Conservation (phyloP, 495 filamentous ascomycete genomes). For the Daldinia loculata region DNA sequence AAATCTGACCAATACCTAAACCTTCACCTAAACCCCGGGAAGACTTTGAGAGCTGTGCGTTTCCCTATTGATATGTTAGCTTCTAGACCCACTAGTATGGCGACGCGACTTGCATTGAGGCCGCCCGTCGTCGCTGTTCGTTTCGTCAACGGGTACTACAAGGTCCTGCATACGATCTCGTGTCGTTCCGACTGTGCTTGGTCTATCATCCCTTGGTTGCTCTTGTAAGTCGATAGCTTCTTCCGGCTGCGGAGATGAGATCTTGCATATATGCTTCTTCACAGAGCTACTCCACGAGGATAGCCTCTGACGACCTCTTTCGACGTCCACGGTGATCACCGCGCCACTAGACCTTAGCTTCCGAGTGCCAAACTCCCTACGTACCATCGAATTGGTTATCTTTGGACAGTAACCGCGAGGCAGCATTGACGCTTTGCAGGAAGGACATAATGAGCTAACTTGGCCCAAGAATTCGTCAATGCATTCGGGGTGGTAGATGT, state of each 20-base stretch:
- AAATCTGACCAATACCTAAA: not conserved
- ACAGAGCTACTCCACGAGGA: conserved; percentile 39
- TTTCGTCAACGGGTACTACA: conserved; percentile 44
- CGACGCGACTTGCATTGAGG: conserved; percentile 39
- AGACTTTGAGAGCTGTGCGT: conserved; percentile 37
- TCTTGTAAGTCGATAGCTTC: conserved; percentile 39
- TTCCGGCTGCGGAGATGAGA: conserved; percentile 29
- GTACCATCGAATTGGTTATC: conserved; percentile 86
- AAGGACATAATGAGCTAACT: conserved; percentile 81
- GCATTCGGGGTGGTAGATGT: conserved; percentile 91
- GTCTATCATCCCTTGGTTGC: conserved; percentile 21
- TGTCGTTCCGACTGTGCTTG: conserved; percentile 21
- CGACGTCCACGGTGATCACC: conserved; percentile 32
- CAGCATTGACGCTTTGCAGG: conserved; percentile 83
- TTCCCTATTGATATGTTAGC: conserved; percentile 37
- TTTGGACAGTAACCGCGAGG: conserved; percentile 70
- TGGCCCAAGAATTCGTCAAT: conserved; percentile 79
- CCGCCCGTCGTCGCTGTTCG: conserved; percentile 46
- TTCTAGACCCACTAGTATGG: not conserved
- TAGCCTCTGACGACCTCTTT: conserved; percentile 33
- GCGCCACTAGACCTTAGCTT: conserved; percentile 49
- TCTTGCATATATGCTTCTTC: conserved; percentile 36
- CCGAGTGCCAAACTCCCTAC: conserved; percentile 69
- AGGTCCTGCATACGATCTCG: conserved; percentile 44
- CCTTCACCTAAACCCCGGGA: conserved; percentile 38